Percentiles rank a stretch among this genome's conserved stretches.
Conservation (phyloP, 306 rosid genomes). For the Rosa persica region DNA sequence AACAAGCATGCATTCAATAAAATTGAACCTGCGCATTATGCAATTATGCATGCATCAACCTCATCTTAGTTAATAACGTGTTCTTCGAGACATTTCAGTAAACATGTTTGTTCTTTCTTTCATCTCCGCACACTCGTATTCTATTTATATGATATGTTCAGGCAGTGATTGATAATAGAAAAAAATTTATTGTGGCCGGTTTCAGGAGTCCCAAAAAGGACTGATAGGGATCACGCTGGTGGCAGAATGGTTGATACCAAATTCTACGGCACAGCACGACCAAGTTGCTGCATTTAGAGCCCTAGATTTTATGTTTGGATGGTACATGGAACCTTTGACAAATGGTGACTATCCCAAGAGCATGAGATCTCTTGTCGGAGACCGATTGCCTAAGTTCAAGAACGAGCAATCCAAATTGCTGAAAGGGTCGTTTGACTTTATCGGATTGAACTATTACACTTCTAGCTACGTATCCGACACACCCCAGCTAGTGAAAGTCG, state of each 20-base stretch:
- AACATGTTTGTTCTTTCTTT: neutral
- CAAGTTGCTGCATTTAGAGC: slow-evolving; percentile 37
- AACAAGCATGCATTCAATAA: neutral
- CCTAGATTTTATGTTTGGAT: slow-evolving; percentile 56
- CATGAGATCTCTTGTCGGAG: slow-evolving; percentile 30
- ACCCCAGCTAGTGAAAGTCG: neutral
- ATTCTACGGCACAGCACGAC: slow-evolving; percentile 31
- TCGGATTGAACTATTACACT: slow-evolving; percentile 39
- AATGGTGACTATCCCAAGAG: slow-evolving; percentile 35
- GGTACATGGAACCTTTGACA: slow-evolving; percentile 49
- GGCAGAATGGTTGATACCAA: slow-evolving; percentile 46
- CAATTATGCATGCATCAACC: neutral
- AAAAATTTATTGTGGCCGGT: neutral
- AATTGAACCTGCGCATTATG: too few species aligned
- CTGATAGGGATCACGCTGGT: slow-evolving; percentile 51
- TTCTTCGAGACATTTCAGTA: neutral
- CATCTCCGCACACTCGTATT: neutral
- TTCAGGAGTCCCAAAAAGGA: slow-evolving; percentile 52
- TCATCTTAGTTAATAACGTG: neutral
- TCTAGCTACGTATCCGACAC: slow-evolving; percentile 16
- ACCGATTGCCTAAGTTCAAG: slow-evolving; percentile 32
- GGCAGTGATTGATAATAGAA: neutral
- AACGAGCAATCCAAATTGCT: slow-evolving; percentile 8
- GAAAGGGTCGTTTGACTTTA: slow-evolving; percentile 30
- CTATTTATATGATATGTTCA: neutral